Base-by-base conservation (phyloP, 108 stramenopile genomes). In the Cylindrotheca closterium region DNA sequence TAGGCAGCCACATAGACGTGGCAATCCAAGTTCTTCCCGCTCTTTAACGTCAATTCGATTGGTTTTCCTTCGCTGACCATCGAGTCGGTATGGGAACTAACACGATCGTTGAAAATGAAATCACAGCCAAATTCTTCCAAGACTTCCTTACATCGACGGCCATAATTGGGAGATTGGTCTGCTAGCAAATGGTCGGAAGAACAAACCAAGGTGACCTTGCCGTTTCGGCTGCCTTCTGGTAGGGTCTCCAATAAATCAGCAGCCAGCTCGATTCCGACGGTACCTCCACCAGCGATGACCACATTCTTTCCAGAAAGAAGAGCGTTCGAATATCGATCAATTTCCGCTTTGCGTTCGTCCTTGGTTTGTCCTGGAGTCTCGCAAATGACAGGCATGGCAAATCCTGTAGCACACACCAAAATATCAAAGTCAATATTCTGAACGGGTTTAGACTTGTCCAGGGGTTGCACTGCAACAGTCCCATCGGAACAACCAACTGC, bases 311-410 rank as follows among this genome's bases (percentile, higher is more conserved):
- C 55, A 5, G 25, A 27, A 10, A 32, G 21, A 1, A 57, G 25
- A 10, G 55, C 55, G 17, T 2, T 1, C 17, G 55, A 30, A 21
- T 27, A 32, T 0, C 18, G 25, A 3, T 57, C 55, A 17, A 57
- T 57, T 27, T 57, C 55, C 31, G 29, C n/a, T 32, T 32, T 18
- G 27, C 55, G 55, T 4, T 57, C 25, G 12, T 30, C 18, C 2
- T 27, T n/a, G 2, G 55, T 27, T 32, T 57, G 55, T 2, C 55
- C 55, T 1, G 55, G 55, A 57, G 55, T 57, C 27, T 57, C 55
- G 21, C 12, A 8, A 21, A 57, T 57, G 1, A 32, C 30, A 3
- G 55, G 55, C 1, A n/a, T 21, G 15, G n/a, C 27, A 1, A 30
- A 27, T 32, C 55, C 55, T 19, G 55, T 57, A 12, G 55, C 55